Evolutionary conservation across 1,284 basidiomycete genomes (phyloP), one percentile per base, ranked within the genome.

Genomic region (Ganoderma boninense): DNA sequence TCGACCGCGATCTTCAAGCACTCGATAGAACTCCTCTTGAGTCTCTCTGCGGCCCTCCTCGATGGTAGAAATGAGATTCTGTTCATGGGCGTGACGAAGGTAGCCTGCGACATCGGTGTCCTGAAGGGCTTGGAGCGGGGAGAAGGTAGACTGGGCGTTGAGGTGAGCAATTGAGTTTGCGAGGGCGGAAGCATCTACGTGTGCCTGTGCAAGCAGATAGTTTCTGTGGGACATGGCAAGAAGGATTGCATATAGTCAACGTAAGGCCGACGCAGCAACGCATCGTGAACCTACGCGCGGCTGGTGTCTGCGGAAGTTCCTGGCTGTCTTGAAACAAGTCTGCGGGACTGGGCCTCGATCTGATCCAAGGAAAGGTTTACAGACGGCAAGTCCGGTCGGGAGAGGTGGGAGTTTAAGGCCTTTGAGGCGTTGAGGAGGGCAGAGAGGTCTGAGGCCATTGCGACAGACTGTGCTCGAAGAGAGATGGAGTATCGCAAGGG

Each of bases 101-200:
- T 94, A 97, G 43, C 95, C 94, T 44, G 92, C 89, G 60, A 97
- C 92, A 79, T 97, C 96, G 0, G 95, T 97, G 82, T 97, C 96
- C 79, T 94, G 93, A 35, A 97, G 87, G 8, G 95, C 93, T 77
- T 96, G 94, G 16, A 97, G 84, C 0, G 96, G 95, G 44, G 95
- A 91, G 80, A 97, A 97, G 0, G 95, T 96, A n/a, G 92, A 86
- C 0, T 92, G 85, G 0, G 95, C 91, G 79, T 97, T 95, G 69
- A 95, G 83, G 75, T 94, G 90, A 1, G 93, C 90, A 74, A 96
- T 95, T 1, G 93, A 92, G 77, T 87, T 88, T n/a, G 90, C 89
- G 26, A 96, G 83, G 32, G 92, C 89, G 56, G 94, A 89, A 3
- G 93, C 94, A 81, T 98, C 95, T 69, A 98, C 95, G 73, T 95